Evolutionary conservation across 2,329 filamentous ascomycete genomes (phyloP).

Genomic region (Thermoascus crustaceus): DNA sequence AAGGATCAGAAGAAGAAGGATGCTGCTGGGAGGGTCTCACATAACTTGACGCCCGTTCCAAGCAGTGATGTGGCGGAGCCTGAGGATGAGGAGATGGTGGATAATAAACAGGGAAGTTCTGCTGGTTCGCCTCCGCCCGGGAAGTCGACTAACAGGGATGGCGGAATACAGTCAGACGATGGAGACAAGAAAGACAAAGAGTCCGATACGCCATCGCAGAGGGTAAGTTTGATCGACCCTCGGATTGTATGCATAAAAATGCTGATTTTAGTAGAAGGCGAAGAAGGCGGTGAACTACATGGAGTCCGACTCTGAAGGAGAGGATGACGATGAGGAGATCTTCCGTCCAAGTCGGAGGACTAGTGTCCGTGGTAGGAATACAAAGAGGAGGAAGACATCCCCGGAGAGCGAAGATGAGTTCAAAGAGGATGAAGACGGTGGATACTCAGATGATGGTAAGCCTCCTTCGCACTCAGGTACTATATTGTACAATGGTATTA

Average conservation of each 20-base stretch:
- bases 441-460: constrained; percentile 43
- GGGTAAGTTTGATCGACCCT: constrained; percentile 46
- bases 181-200: constrained; percentile 31
- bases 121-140: constrained; percentile 41
- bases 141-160: constrained; percentile 29
- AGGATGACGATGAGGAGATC: constrained; percentile 62
- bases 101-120: constrained; percentile 30
- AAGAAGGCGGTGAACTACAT: constrained; percentile 65
- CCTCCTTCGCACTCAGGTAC: background rate
- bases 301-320: constrained; percentile 69
- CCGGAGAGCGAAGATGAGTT: constrained; percentile 64
- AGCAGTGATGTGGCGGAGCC: constrained; percentile 70
- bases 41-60: constrained; percentile 61
- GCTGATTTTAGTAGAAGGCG: constrained; percentile 31
- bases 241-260: constrained; percentile 6
- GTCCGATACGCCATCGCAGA: constrained; percentile 68
- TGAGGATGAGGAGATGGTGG: constrained; percentile 45
- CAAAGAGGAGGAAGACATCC: constrained; percentile 55
- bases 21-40: constrained; percentile 31
- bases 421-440: constrained; percentile 48
- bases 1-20: constrained; percentile 41
- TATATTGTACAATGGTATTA: constrained; percentile 6
- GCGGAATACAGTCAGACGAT: constrained; percentile 35
- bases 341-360: constrained; percentile 49
- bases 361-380: constrained; percentile 35